phyloP scores from a whole-genome alignment of 1,284 basidiomycete genomes.

The Taiwanofungus camphoratus region DNA sequence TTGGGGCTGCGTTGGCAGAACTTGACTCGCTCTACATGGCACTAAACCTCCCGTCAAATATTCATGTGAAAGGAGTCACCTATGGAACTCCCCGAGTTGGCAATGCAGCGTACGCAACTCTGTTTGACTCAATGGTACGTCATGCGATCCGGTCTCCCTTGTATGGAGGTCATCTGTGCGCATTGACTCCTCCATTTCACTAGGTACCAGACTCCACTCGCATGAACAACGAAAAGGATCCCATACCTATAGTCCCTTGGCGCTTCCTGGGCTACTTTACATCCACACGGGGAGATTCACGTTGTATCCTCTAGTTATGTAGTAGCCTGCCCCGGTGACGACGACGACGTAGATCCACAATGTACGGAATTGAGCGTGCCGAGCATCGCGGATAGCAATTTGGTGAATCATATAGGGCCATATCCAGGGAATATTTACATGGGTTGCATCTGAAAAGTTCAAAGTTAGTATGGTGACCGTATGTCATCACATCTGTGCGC shows the following conservation, averaged over 20 bases:
- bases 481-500: no score
- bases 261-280: conserved; percentile 33
- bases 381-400: conserved; percentile 35
- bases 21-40: conserved; percentile 33
- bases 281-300: conserved; percentile 35
- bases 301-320: conserved; percentile 27
- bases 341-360: conserved; percentile 40
- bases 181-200: background rate
- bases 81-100: conserved; percentile 37
- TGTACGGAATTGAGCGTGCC: conserved; percentile 43
- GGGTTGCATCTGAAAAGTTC: conserved; percentile 44
- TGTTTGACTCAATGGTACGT: conserved; percentile 27
- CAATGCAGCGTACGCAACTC: conserved; percentile 27
- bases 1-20: conserved; percentile 36
- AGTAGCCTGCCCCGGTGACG: conserved; percentile 32
- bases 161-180: no score
- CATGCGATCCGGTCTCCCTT: background rate
- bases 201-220: conserved; percentile 30
- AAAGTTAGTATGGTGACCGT: no score
- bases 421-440: conserved; percentile 50
- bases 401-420: conserved; percentile 47
- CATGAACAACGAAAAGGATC: conserved; percentile 34
- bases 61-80: conserved; percentile 31
- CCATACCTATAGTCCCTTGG: conserved; percentile 37
- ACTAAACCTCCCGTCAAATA: conserved; percentile 29